Conservation (phyloP, 1,139 yeast species). For the Saccharomycopsis hybrid region DNA sequence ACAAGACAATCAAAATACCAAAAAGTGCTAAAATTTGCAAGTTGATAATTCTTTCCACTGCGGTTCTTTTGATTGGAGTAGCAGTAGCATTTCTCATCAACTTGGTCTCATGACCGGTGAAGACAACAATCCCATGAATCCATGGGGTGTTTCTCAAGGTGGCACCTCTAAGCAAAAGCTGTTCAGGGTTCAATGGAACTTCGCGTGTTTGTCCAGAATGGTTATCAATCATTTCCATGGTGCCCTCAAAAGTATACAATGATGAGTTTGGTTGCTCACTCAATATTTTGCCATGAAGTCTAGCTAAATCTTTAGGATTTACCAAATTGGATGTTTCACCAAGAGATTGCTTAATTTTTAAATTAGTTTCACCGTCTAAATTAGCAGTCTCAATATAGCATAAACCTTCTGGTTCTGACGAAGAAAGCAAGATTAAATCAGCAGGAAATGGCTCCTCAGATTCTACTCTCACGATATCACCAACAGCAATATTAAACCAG, state of each 20-base stretch:
- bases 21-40: conserved; percentile 86
- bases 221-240: conserved; percentile 46
- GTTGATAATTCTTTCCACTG: conserved; percentile 93
- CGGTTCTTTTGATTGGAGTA: conserved; percentile 94
- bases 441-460: conserved; percentile 96
- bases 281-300: conserved; percentile 49
- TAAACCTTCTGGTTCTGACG: conserved; percentile 97
- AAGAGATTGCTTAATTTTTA: conserved; percentile 86
- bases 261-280: conserved; percentile 96
- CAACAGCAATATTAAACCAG: conserved; percentile 89
- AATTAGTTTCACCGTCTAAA: conserved; percentile 94
- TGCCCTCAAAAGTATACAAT: conserved; percentile 91
- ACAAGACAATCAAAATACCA: conserved; percentile 64
- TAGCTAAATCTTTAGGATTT: conserved; percentile 55
- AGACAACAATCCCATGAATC: conserved; percentile 89
- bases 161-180: conserved; percentile 88
- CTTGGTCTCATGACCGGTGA: conserved; percentile 97
- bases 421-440: conserved; percentile 73
- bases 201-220: conserved; percentile 36
- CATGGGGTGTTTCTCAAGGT: conserved; percentile 90
- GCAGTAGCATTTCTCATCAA: conserved; percentile 98
- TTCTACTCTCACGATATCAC: conserved; percentile 79
- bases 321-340: conserved; percentile 72
- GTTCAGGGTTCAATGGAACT: conserved; percentile 82
- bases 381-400: conserved; percentile 98